A percentile compares a stretch with the other conserved stretches of the same genome.
Conservation (phyloP, 176 grass and related monocot species). For the Musa beccarii region DNA sequence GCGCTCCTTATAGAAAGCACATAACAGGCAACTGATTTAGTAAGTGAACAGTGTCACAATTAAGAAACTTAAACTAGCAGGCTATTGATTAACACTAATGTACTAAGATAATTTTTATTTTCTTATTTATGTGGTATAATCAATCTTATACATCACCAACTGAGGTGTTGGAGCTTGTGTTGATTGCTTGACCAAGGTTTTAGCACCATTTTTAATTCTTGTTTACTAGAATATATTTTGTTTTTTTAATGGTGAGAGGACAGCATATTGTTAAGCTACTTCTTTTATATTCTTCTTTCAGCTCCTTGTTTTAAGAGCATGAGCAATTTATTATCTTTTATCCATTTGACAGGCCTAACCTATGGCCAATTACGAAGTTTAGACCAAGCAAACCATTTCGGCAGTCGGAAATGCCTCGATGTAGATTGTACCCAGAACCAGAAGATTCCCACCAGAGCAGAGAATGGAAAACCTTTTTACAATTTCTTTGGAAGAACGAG, state of each 20-base stretch:
- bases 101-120: no score
- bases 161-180: background rate
- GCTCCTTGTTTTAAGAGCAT: background rate
- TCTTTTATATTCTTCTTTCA: no score
- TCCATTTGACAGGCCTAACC: conserved; percentile 4
- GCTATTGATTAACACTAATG: no score
- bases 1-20: no score
- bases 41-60: no score
- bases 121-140: no score
- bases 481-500: conserved; percentile 29
- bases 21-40: no score
- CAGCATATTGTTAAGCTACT: no score
- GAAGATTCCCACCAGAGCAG: conserved; percentile 33
- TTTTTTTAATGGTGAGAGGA: no score
- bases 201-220: background rate
- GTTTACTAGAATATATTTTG: no score
- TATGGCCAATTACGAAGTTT: conserved; percentile 45
- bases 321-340: background rate
- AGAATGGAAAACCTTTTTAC: conserved; percentile 54
- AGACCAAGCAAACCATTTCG: conserved; percentile 19
- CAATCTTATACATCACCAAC: no score
- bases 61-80: no score
- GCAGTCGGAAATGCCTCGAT: conserved; percentile 27
- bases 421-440: conserved; percentile 44
- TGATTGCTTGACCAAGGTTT: background rate